Evolutionary conservation across 2,329 filamentous ascomycete genomes (phyloP), one percentile per base, ranked within the genome.

Genomic region (Scleromitrula shiraiana): DNA sequence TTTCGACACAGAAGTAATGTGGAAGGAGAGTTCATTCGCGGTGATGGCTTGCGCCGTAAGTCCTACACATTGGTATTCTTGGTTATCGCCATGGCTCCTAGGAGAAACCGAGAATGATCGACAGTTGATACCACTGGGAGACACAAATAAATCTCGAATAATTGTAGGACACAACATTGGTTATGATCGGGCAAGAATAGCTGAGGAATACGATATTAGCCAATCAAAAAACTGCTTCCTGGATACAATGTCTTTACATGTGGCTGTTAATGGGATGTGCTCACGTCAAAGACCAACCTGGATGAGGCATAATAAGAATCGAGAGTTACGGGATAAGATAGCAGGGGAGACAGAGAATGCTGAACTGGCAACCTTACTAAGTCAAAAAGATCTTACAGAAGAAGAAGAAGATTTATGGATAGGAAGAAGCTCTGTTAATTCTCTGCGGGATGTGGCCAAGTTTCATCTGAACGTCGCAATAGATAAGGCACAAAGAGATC

Each of bases 201-300:
- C 82, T 17, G 93, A 98, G 64, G 93, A 98, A 64, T 98, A 98
- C 64, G 77, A 83, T 59, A 67, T 97, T 33, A 73, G 79, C 46
- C 91, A 96, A 65, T 84, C 88, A 1, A 79, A 81, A 32, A 97
- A 89, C 57, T 84, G 80, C 36, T 98, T 95, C 63, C 68, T 98
- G 43, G 93, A 98, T 64, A 98, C 93, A 24, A 98, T 98, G 93
- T 97, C 91, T 2, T 71, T 98, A 17, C 93, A 98, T 64, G 91
- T 95, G 7, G 94, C 94, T 2, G 91, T 95, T 20, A 98, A 98
- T 63, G 93, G 93, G 53, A 98, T 98, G 93, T 98, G 93, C 67
- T 97, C 93, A 19, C 83, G 86, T 56, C 93, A 98, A 66, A 79
- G 93, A 41, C 93, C 94, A 7, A 95, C 88, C 0, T 98, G 93